Evolutionary conservation across 305 asterid species (phyloP), one percentile per base, ranked within the genome.

Genomic region (Nicotiana rustica): DNA sequence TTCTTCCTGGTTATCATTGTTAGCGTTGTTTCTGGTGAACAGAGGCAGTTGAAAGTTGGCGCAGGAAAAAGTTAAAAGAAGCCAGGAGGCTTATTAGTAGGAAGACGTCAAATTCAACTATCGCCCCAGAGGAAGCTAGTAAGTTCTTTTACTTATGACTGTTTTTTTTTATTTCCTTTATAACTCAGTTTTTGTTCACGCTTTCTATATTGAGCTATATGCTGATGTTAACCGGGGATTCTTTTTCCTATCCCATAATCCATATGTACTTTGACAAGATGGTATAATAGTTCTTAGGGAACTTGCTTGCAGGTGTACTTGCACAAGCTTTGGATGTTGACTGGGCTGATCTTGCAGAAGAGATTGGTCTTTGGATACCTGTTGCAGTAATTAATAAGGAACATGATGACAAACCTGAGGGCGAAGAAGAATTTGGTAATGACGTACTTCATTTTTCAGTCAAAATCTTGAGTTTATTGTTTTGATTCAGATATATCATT

Each of bases 281-380:
- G 0, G 10, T 49, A 49, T 73, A 73, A 14, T 25, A 73, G 15
- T 29, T 13, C 29, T 31, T 4, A 13, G 3, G 19, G 2, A 66
- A 66, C 12, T 33, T 67, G 52, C n/a, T 70, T 85, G 78, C 86
- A 95, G 98, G 89, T 69, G 75, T 82, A 78, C 85, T 95, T 83
- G 86, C 81, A 75, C 86, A 85, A 83, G 94, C 89, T 78, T 85
- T 96, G 91, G 86, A 88, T 79, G 85, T 92, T 44, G 89, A 86
- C 82, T 96, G 98, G 99, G 75, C 84, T 4, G 88, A 88, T 78
- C 75, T 96, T 5, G 82, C 88, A 9, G 95, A 95, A 81, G 92
- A 87, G 77, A 90, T 93, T 25, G 98, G 98, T 85, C 88, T 96
- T 76, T 96, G 97, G 98, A 85, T 95, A 83, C 98, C 96, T 6